These are phyloP conservation scores for Acacia acuminata DNA, from an alignment of 306 rosid species.

Conservation along the genomic window DNA sequence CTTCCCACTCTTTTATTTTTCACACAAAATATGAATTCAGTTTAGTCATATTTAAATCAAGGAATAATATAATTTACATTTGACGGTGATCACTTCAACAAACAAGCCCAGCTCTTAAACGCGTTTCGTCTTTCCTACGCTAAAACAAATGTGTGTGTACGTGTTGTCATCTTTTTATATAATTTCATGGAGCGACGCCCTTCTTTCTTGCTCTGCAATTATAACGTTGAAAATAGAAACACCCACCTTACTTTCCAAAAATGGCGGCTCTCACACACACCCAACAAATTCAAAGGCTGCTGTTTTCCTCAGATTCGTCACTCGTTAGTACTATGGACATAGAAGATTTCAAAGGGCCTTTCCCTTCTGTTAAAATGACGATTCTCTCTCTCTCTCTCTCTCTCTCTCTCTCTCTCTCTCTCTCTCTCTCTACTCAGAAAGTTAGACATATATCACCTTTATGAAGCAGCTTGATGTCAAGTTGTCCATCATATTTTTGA, in stretches of 20 bases:
- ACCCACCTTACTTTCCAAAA: not conserved
- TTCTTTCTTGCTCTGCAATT: not conserved
- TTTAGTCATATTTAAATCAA: no score
- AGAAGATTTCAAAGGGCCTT: not conserved
- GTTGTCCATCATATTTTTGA: not conserved
- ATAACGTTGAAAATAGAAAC: not conserved
- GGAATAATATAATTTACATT: not conserved
- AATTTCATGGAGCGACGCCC: not conserved
- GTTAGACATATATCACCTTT: not conserved
- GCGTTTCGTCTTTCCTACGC: constrained; percentile 32
- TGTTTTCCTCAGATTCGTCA: not conserved
- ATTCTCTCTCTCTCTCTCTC: no score
- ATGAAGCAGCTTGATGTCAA: not conserved
- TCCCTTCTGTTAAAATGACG: not conserved
- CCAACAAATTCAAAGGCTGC: not conserved
- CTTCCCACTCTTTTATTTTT: not conserved
- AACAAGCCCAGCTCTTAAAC: constrained; percentile 13
- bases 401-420: no score
- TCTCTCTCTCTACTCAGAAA: no score
- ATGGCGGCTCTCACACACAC: not conserved
- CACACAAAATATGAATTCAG: not conserved
- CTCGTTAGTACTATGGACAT: not conserved
- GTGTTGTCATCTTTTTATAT: not conserved
- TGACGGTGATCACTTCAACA: not conserved
- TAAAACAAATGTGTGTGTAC: not conserved